These are phyloP conservation scores for Verticillium nubilum DNA, from an alignment of 2,329 filamentous ascomycete genomes.

Conservation along the genomic window DNA sequence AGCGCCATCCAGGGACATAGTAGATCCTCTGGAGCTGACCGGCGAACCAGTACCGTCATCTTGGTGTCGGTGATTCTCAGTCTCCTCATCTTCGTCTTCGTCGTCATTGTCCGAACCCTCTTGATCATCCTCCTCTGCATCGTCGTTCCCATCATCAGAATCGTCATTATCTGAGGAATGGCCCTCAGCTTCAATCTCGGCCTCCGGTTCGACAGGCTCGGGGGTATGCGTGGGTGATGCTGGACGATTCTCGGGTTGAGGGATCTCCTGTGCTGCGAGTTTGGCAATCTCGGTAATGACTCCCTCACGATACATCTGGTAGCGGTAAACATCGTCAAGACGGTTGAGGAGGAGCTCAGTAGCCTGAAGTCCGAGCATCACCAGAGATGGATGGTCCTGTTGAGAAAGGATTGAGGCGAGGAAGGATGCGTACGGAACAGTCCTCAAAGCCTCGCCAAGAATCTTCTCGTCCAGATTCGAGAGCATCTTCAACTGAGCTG, in stretches of 20 bases:
- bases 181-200: constrained; percentile 12
- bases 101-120: constrained; percentile 40
- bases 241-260: constrained; percentile 11
- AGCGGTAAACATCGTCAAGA: constrained; percentile 82
- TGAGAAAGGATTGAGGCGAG: constrained; percentile 92
- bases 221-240: constrained; percentile 11
- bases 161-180: constrained; percentile 30
- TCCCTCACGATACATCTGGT: constrained; percentile 95
- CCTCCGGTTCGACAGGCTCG: constrained; percentile 16
- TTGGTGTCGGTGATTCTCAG: constrained; percentile 41
- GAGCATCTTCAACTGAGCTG: constrained; percentile 96
- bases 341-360: constrained; percentile 82
- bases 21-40: constrained; percentile 59
- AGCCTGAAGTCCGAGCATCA: constrained; percentile 82
- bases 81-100: constrained; percentile 44
- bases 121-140: constrained; percentile 46
- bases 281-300: constrained; percentile 89
- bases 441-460: constrained; percentile 75
- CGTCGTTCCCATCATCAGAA: constrained; percentile 47
- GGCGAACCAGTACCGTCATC: constrained; percentile 63
- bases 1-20: constrained; percentile 56
- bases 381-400: constrained; percentile 82
- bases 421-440: constrained; percentile 93
- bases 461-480: constrained; percentile 87
- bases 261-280: constrained; percentile 52